A percentile compares a stretch with the other conserved stretches of the same genome.
Conservation (phyloP, 805 yeast species). For the Candida montana region DNA sequence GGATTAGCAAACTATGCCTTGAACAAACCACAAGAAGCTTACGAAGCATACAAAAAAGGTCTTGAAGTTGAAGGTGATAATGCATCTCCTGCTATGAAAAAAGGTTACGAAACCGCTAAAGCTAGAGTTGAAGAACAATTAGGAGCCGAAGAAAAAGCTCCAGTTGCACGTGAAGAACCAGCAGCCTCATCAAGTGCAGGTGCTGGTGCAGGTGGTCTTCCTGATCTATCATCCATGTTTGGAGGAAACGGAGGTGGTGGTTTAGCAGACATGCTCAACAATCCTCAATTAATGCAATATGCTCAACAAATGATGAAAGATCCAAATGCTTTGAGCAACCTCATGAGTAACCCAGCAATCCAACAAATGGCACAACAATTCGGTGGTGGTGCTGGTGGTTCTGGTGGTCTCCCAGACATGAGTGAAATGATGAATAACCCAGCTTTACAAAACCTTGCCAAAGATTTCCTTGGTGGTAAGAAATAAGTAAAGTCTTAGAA, state of each 20-base stretch:
- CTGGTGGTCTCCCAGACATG: constrained; percentile 6
- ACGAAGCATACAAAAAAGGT: constrained; percentile 87
- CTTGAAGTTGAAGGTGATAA: constrained; percentile 79
- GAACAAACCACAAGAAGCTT: constrained; percentile 85
- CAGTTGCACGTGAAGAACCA: constrained; percentile 21
- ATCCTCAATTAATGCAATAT: constrained; percentile 89
- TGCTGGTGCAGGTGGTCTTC: constrained; percentile 48
- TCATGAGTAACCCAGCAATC: constrained; percentile 77
- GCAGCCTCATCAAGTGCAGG: constrained; percentile 26
- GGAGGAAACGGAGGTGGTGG: constrained; percentile 64
- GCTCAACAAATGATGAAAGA: constrained; percentile 85
- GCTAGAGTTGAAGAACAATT: constrained; percentile 76
- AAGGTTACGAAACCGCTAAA: constrained; percentile 92
- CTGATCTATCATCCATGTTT: constrained; percentile 60
- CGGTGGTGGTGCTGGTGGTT: constrained; percentile 43
- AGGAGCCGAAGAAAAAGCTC: constrained; percentile 29
- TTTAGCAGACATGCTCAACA: constrained; percentile 66
- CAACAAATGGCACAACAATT: constrained; percentile 79
- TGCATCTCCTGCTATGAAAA: constrained; percentile 84
- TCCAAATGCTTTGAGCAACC: constrained; percentile 66
- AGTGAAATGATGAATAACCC: too few species aligned
- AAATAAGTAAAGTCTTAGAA: constrained; percentile 1
- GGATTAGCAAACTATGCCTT: constrained; percentile 93
- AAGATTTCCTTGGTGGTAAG: constrained; percentile 47
- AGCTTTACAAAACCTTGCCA: constrained; percentile 62